Base-by-base conservation (phyloP, 768 basidiomycete genomes). In the Tephrocybe sp. region DNA sequence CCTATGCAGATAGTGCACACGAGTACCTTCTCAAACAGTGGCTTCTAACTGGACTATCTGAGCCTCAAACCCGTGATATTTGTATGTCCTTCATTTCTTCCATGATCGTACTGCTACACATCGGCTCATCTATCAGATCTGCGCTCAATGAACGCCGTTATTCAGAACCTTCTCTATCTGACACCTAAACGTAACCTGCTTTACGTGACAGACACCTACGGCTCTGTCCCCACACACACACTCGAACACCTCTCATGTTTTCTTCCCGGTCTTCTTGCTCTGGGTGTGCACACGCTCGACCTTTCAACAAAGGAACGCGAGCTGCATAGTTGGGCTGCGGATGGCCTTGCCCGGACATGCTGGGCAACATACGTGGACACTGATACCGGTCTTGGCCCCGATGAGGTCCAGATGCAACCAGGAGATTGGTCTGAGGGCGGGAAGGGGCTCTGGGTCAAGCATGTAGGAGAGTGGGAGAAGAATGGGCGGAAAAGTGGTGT, bases 1-100 rank as follows among this genome's bases (percentile, higher is more conserved):
- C 75, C 3, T 72, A 64, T 19, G 78, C 82, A 1, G 85, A 86
- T 56, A 86, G 84, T 53, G 82, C 73, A 15, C 83, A 87, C 45
- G 84, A 86, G 60, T 87, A 86, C 60, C 72, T 82, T 24, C 74
- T 88, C 39, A 88, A 88, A 56, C 82, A 83, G 50, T 87, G 79
- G 67, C 66, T 88, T 15, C 67, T 86, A 33, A 78, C 78, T 2
- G 78, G 71, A 11, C 69, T 72, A 46, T 69, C 73, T 1, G 86
- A 86, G 55, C 69, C 63, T 53, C 71, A 69, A 30, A 72, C 69
- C 21, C 70, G 77, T 8, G 77, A 82, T 51, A 71, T 83, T 58
- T 87, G 84, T 86, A n/a, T n/a, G n/a, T n/a, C n/a, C n/a, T n/a
- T 59, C 38, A 79, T 30, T 62, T 51, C 49, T 72, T 27, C 64